These are phyloP conservation scores for Hirsutella thompsonii DNA, from an alignment of 2,329 filamentous ascomycete genomes.

Conservation along the genomic window DNA sequence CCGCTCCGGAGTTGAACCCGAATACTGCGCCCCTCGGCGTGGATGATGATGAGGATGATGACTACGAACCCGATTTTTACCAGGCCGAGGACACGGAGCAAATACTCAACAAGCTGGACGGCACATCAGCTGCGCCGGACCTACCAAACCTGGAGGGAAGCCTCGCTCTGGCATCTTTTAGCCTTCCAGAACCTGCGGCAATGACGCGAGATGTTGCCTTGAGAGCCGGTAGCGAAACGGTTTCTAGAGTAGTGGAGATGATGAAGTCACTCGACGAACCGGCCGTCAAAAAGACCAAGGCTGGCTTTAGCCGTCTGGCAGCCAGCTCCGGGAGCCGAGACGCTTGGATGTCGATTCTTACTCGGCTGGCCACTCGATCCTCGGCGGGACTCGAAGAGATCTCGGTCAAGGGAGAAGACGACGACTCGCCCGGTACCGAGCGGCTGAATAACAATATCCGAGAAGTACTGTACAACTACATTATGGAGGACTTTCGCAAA, in stretches of 20 bases:
- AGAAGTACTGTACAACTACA: constrained; percentile 68
- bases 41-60: constrained; percentile 72
- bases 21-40: constrained; percentile 50
- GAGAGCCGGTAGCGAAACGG: constrained; percentile 61
- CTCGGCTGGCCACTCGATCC: constrained; percentile 71
- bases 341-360: constrained; percentile 81
- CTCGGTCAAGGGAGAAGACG: constrained; percentile 48
- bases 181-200: constrained; percentile 62
- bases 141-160: constrained; percentile 17
- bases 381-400: constrained; percentile 54
- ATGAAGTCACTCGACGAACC: constrained; percentile 62
- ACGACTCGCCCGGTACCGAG: constrained; percentile 20
- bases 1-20: constrained; percentile 36
- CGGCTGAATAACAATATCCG: constrained; percentile 59
- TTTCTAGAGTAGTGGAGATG: constrained; percentile 66
- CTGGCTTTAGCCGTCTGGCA: constrained; percentile 73
- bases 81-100: constrained; percentile 67
- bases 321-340: constrained; percentile 76
- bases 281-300: constrained; percentile 44
- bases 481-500: constrained; percentile 82
- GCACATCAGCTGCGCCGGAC: constrained; percentile 39
- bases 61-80: constrained; percentile 83
- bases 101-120: constrained; percentile 64
- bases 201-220: constrained; percentile 59
- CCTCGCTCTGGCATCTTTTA: constrained; percentile 67